Percentiles rank a stretch among this genome's conserved stretches.
Conservation (phyloP, 257 asterid genomes). For the Asclepias syriaca region DNA sequence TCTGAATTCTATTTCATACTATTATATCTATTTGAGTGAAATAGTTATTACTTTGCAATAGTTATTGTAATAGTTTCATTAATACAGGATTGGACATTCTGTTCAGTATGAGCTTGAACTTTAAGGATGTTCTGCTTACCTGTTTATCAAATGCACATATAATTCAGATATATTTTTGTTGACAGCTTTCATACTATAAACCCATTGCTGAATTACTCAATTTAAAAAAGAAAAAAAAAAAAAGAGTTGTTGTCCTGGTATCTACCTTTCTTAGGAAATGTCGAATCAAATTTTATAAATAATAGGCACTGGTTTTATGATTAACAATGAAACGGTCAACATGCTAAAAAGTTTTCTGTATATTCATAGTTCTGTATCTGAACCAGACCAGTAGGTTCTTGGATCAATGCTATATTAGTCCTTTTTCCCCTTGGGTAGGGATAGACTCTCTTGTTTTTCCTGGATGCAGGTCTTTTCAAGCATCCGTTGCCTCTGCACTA, state of each 20-base stretch:
- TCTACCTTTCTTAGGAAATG: not conserved
- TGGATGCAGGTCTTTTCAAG: slow-evolving; percentile 57
- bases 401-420: not conserved
- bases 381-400: not conserved
- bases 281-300: not conserved
- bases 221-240: not conserved
- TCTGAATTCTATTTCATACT: not conserved
- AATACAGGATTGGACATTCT: not conserved
- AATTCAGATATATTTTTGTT: not conserved
- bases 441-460: slow-evolving; percentile 3
- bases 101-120: not conserved
- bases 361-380: not conserved
- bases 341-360: not conserved
- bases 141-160: not conserved
- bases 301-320: not conserved
- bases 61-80: not conserved
- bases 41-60: not conserved
- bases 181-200: not conserved
- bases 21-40: not conserved
- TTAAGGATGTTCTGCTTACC: not conserved
- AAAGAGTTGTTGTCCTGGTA: not conserved
- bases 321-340: not conserved
- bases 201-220: not conserved
- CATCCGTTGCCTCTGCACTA: slow-evolving; percentile 30
- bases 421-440: not conserved